These are phyloP conservation scores for Termitomyces sp. DNA, from an alignment of 768 basidiomycete species.

Conservation along the genomic window DNA sequence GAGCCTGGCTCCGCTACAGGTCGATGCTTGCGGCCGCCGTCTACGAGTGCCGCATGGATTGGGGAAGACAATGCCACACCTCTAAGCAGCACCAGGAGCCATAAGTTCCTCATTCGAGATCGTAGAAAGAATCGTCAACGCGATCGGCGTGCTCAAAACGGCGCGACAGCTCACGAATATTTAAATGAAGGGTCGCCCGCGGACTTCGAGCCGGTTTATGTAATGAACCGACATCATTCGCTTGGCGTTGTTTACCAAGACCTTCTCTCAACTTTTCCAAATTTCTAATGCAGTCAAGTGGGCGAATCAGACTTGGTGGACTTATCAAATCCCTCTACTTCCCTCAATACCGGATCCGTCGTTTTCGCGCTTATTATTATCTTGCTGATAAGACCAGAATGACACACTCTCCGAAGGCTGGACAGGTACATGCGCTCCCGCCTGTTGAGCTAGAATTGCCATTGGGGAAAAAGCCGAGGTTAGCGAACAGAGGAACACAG, in stretches of 20 bases:
- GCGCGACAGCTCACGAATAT: neutral
- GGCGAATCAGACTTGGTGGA: constrained; percentile 3
- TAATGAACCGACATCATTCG: constrained; percentile 12
- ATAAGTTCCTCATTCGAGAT: constrained; percentile 13
- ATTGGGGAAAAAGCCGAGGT: constrained; percentile 26
- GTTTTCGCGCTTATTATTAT: neutral
- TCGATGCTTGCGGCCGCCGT: constrained; percentile 6
- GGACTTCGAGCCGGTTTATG: constrained; percentile 7
- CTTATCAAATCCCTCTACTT: constrained; percentile 2
- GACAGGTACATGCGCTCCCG: constrained; percentile 19
- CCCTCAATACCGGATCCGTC: neutral
- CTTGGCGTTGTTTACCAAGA: constrained; percentile 12
- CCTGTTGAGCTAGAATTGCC: constrained; percentile 21
- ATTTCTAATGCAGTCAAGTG: constrained; percentile 10
- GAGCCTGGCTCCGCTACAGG: constrained; percentile 38
- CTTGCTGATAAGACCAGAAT: constrained; percentile 4
- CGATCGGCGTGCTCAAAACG: neutral
- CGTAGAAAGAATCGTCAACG: neutral
- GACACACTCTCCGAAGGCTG: constrained; percentile 16
- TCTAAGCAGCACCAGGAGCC: constrained; percentile 9
- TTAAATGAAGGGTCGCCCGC: neutral
- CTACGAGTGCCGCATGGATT: neutral
- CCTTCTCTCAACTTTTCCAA: constrained; percentile 5
- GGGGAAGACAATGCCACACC: constrained; percentile 11
- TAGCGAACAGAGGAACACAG: constrained; percentile 16